A percentile compares a stretch with the other conserved stretches of the same genome.
Conservation (phyloP, 768 basidiomycete genomes). For the Guyanaporus albipodus region DNA sequence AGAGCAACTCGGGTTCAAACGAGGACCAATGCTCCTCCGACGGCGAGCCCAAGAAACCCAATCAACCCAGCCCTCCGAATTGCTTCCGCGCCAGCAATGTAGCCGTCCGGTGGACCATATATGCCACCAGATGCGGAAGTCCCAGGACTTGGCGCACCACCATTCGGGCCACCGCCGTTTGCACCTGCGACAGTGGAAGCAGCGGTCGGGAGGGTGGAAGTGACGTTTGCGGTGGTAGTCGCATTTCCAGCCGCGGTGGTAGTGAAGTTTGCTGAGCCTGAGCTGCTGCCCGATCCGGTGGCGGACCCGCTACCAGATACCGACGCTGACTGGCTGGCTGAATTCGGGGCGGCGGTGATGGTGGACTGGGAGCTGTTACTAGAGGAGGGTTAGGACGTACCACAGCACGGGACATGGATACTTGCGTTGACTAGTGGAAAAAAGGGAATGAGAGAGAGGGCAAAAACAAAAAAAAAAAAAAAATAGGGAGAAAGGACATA, state of each 20-base stretch:
- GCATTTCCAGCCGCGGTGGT: constrained; percentile 26
- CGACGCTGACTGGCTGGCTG: constrained; percentile 21
- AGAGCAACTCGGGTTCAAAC: constrained; percentile 30
- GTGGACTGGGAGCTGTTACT: constrained; percentile 40
- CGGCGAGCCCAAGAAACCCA: constrained; percentile 40
- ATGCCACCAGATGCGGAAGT: constrained; percentile 39
- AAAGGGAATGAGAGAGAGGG: neutral
- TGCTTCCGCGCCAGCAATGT: constrained; percentile 52
- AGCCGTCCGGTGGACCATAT: constrained; percentile 66
- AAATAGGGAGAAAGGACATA: no score
- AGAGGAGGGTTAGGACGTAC: constrained; percentile 38
- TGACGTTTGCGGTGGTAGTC: constrained; percentile 24
- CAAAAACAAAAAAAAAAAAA: neutral
- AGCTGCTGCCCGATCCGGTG: constrained; percentile 22
- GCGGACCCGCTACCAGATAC: constrained; percentile 17
- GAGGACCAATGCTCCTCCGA: constrained; percentile 47
- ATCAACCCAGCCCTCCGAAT: constrained; percentile 46
- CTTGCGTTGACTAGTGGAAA: constrained; percentile 35
- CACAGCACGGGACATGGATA: constrained; percentile 10
- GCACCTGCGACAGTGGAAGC: constrained; percentile 49
- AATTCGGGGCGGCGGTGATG: constrained; percentile 45
- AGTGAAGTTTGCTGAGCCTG: constrained; percentile 17
- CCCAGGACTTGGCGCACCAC: constrained; percentile 57
- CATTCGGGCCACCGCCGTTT: constrained; percentile 39
- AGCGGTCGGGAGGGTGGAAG: constrained; percentile 47